phyloP scores from a whole-genome alignment of 192 early-diverging fungal species.

The Mortierella hygrophila region DNA sequence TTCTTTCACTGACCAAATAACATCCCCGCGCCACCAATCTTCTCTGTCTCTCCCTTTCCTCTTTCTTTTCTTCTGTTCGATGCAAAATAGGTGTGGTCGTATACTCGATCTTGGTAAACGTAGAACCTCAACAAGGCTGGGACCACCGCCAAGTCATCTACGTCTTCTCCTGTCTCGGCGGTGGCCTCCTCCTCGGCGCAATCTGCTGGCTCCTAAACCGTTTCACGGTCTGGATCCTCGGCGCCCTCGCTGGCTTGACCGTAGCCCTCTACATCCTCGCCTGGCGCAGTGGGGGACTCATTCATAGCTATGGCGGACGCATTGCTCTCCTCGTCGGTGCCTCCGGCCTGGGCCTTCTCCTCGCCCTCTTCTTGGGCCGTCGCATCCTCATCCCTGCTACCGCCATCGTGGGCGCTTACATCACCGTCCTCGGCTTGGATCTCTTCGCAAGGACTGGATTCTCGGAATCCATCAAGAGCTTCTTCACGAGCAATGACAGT shows the following conservation, averaged over 20 bases:
- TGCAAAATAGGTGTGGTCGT: constrained; percentile 21
- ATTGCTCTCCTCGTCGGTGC: constrained; percentile 38
- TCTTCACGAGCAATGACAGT: constrained; percentile 22
- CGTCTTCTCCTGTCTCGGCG: constrained; percentile 37
- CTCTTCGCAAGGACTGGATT: constrained; percentile 45
- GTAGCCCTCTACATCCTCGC: constrained; percentile 38
- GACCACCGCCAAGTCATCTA: constrained; percentile 39
- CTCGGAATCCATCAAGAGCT: constrained; percentile 19
- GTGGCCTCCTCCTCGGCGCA: constrained; percentile 17
- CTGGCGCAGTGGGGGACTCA: constrained; percentile 29
- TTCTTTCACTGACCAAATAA: background rate
- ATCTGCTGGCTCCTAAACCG: constrained; percentile 26
- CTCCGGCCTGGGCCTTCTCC: constrained; percentile 6
- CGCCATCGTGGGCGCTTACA: constrained; percentile 38
- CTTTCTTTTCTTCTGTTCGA: background rate
- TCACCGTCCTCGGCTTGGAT: constrained; percentile 32
- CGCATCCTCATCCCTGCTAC: constrained; percentile 40
- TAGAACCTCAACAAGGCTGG: constrained; percentile 27
- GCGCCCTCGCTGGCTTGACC: constrained; percentile 14
- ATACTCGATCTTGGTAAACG: constrained; percentile 40
- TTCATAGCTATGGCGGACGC: constrained; percentile 35
- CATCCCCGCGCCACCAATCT: background rate
- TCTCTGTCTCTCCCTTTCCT: background rate
- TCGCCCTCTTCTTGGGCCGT: constrained; percentile 36
- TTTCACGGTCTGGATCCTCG: constrained; percentile 26